These are phyloP conservation scores for Dillenia suffruticosa DNA, from an alignment of 164 flowering plant genomes.

Conservation along the genomic window DNA sequence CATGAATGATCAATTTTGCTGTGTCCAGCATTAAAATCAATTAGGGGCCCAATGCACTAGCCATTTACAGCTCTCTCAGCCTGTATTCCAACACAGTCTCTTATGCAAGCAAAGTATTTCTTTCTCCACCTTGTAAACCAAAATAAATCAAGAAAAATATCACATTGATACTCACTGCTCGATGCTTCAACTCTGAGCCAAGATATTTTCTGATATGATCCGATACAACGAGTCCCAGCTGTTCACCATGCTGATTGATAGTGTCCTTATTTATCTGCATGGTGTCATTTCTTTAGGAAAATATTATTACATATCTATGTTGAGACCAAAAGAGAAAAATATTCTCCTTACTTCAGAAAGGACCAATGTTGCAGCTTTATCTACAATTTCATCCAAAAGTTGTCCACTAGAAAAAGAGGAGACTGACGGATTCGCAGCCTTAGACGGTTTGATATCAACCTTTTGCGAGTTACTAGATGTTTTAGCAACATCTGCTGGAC, in stretches of 20 bases:
- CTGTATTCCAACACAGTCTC: too few relatives aligned
- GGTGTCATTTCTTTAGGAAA: constrained; percentile 1
- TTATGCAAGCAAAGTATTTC: too few relatives aligned
- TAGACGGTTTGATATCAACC: constrained; percentile 29
- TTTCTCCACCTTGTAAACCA: too few relatives aligned
- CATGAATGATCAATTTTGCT: too few relatives aligned
- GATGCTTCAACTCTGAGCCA: constrained; percentile 48
- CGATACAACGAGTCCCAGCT: constrained; percentile 49
- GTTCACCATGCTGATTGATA: constrained; percentile 44
- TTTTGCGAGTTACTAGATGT: constrained; percentile 31
- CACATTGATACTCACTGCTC: constrained; percentile 49
- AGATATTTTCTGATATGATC: constrained; percentile 45
- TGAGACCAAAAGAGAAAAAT: neutral
- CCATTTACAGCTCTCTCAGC: too few relatives aligned
- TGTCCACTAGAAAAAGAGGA: constrained; percentile 39
- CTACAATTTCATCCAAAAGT: constrained; percentile 68
- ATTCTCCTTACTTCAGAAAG: constrained; percentile 49
- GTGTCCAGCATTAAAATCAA: too few relatives aligned
- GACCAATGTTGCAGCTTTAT: constrained; percentile 48
- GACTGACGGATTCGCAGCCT: constrained; percentile 14
- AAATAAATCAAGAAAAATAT: too few relatives aligned
- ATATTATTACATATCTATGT: neutral
- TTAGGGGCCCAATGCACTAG: too few relatives aligned
- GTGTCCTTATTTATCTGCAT: constrained; percentile 50
- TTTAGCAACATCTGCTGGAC: constrained; percentile 39